Evolutionary conservation across 2,329 filamentous ascomycete species (phyloP), one percentile per base, ranked within the genome.

Genomic region (Fusarium compactum): DNA sequence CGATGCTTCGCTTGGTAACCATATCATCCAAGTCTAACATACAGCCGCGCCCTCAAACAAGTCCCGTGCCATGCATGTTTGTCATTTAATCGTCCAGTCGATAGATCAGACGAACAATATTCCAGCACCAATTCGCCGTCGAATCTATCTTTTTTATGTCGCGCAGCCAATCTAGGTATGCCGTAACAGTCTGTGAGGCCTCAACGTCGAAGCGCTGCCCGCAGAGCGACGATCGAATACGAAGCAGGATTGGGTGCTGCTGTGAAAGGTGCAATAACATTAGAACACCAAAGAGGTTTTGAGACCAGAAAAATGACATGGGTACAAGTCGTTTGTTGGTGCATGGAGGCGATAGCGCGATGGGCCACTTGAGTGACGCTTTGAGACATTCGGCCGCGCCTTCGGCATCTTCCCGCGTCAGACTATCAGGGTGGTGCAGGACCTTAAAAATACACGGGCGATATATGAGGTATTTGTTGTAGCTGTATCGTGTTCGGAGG

Each of bases 371-470:
- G 16, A 90, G 78, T n/a, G 83, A 85, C 3, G 86, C 82, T 69
- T 85, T 82, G 18, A 90, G 82, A 67, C 88, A 90, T 60, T 86
- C 82, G 6, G 84, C 87, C n/a, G 82, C 86, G 29, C 85, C 86
- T 16, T 84, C 79, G 4, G 82, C 82, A 74, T 91, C 89, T 40
- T 88, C 85, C 10, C 80, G 76, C 0, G 83, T 85, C 78, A 89
- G 80, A 30, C 81, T 77, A 45, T 88, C 85, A 0, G 87, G 85
- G 68, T 85, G 83, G 74, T 90, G 87, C 5, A 90, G 79, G 2
- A 85, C 87, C 72, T 89, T 90, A 79, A 86, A 90, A 8, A 90
- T 73, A 59, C 86, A 90, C 1, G 88, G 87, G 14, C 86, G 82
- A 74, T 89, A 83, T 62, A 89, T 82, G 61, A 89, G 82, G 72